Evolutionary conservation across 2,329 filamentous ascomycete species (phyloP), one percentile per base, ranked within the genome.

Genomic region (Trichoderma breve): DNA sequence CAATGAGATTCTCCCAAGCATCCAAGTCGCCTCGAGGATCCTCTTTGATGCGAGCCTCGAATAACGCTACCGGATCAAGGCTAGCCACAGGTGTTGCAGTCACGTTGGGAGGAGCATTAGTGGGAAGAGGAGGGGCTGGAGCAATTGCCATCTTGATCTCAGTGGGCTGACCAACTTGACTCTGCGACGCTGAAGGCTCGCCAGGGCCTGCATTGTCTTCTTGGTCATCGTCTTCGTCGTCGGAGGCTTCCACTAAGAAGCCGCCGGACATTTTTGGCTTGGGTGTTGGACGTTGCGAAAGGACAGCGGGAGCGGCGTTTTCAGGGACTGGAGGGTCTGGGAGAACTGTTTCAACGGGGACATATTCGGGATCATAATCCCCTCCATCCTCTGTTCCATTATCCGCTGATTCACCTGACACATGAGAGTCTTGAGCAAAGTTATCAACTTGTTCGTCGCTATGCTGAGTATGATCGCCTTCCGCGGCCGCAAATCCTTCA

Each of bases 1-100:
- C 88, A 79, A 99, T 95, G 79, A 99, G 86, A 75, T 89, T 88
- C 77, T 97, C 84, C 96, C 96, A 99, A 36, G 95, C 94, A 80
- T 96, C 93, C 82, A 96, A 89, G 77, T 98, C 95, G 78, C 95
- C 96, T 77, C 94, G 92, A 18, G 95, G 93, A 79, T 99, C 96
- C 78, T 98, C 93, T 80, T 92, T 91, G 80, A 98, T 92, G 79
- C 95, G 91, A 80, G 96, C 93, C 84, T 99, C 95, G 78, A 98
- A 86, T 72, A 95, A 89, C 72, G 92, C 90, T 76, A 95, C 87
- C 75, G 88, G 89, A 82, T 97, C 92, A 82, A 86, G 82, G 73
- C 83, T 82, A 74, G 84, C 81, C 76, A 85, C 81, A 26, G 77
- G 74, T 72, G 80, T 73, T 73, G 80, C 77, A 73, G 80, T 79